These are phyloP conservation scores for Solanum sejunctum DNA, from an alignment of 257 asterid species.

Conservation along the genomic window DNA sequence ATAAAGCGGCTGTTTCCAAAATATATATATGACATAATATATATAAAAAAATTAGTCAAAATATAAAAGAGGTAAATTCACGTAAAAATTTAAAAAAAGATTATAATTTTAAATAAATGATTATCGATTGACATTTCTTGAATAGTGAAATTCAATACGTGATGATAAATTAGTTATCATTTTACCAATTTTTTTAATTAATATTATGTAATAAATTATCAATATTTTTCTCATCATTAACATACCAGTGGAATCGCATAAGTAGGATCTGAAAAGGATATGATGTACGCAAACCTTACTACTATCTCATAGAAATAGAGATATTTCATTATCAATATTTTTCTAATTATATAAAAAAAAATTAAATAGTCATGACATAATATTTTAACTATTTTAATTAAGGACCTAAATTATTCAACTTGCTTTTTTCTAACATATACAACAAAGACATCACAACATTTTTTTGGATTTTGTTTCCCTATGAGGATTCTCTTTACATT, in stretches of 20 bases:
- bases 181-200: too few relatives aligned
- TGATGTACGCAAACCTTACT: too few relatives aligned
- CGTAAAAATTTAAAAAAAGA: not conserved
- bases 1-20: too few relatives aligned
- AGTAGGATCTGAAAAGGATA: too few relatives aligned
- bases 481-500: not conserved
- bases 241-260: too few relatives aligned
- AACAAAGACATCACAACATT: not conserved
- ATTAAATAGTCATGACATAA: not conserved
- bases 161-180: too few relatives aligned
- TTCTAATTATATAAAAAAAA: not conserved
- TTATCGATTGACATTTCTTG: not conserved
- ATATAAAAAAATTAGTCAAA: rapidly evolving
- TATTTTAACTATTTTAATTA: not conserved
- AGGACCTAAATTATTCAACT: not conserved
- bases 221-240: too few relatives aligned
- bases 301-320: too few relatives aligned
- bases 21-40: not conserved
- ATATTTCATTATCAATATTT: too few relatives aligned
- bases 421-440: not conserved
- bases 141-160: too few relatives aligned
- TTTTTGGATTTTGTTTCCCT: not conserved
- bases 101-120: not conserved
- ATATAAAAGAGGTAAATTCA: not conserved
- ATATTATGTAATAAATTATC: too few relatives aligned